A percentile compares a stretch with the other conserved stretches of the same genome.
Conservation (phyloP, 257 asterid genomes). For the Sherardia arvensis region DNA sequence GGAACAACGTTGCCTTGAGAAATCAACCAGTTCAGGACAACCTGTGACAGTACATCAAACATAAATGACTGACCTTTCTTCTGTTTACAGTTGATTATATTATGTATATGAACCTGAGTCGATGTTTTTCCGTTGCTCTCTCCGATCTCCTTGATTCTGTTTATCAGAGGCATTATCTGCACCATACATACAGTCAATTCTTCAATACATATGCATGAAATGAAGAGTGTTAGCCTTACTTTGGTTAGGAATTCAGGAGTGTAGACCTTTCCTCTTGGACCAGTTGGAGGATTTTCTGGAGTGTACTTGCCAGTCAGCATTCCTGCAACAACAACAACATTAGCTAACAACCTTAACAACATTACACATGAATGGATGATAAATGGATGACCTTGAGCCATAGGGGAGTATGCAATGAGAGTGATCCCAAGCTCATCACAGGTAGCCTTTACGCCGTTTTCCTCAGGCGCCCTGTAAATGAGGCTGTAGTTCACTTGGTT, state of each 20-base stretch:
- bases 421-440: conserved; percentile 12
- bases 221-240: neutral
- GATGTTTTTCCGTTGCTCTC: conserved; percentile 59
- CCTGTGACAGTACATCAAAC: conserved; percentile 28
- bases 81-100: neutral
- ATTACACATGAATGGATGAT: neutral
- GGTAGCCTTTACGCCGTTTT: conserved; percentile 82
- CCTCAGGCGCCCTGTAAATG: conserved; percentile 75
- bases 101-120: conserved; percentile 81
- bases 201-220: neutral
- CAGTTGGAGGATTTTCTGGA: conserved; percentile 72
- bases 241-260: conserved; percentile 42
- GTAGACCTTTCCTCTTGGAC: conserved; percentile 82
- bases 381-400: conserved; percentile 53
- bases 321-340: neutral
- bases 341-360: neutral
- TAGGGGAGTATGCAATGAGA: conserved; percentile 6
- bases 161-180: conserved; percentile 81
- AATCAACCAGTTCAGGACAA: conserved; percentile 80
- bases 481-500: conserved; percentile 96
- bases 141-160: conserved; percentile 73
- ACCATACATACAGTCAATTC: conserved; percentile 1
- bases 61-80: neutral
- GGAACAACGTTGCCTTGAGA: conserved; percentile 78
- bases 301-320: conserved; percentile 83